Evolutionary conservation across 495 filamentous ascomycete species (phyloP).

Genomic region (Lasiosphaeriaceae sp.): DNA sequence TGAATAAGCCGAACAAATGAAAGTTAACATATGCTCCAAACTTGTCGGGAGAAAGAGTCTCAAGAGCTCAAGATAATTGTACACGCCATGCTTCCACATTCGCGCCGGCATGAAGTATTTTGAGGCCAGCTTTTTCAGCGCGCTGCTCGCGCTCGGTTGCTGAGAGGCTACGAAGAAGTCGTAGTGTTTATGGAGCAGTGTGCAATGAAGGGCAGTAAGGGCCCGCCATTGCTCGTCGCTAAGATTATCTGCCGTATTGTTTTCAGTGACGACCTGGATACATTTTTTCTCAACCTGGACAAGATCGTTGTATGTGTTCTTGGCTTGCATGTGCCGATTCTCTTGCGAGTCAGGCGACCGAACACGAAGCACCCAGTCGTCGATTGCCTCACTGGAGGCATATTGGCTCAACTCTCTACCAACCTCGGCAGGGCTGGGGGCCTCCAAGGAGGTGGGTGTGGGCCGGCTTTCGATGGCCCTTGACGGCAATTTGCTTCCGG

Average conservation of each 20-base stretch:
- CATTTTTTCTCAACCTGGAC: constrained; percentile 79
- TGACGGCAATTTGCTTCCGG: too few relatives aligned
- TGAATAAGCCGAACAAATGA: constrained; percentile 74
- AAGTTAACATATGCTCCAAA: constrained; percentile 72
- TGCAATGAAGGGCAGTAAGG: constrained; percentile 66
- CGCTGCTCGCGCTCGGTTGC: constrained; percentile 62
- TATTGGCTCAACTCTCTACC: too few relatives aligned
- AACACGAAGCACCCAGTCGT: too few relatives aligned
- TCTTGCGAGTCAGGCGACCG: too few relatives aligned
- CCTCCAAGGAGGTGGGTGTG: too few relatives aligned
- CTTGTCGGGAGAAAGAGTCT: constrained; percentile 63
- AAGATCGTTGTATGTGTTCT: constrained; percentile 71
- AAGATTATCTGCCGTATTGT: constrained; percentile 41
- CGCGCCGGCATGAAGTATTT: constrained; percentile 78
- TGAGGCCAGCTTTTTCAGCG: constrained; percentile 54
- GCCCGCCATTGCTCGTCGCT: constrained; percentile 67
- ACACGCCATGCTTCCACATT: constrained; percentile 69
- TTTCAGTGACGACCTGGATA: constrained; percentile 64
- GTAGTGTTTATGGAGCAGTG: constrained; percentile 69
- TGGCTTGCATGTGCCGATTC: constrained; percentile 65
- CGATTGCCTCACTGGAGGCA: too few relatives aligned
- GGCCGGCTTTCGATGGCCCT: too few relatives aligned
- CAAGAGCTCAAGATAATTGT: constrained; percentile 68
- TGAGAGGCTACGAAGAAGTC: constrained; percentile 76
- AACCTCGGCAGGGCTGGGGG: too few relatives aligned